These are phyloP conservation scores for Zoysia japonica DNA, from an alignment of 176 grass and related monocot species.

Conservation along the genomic window DNA sequence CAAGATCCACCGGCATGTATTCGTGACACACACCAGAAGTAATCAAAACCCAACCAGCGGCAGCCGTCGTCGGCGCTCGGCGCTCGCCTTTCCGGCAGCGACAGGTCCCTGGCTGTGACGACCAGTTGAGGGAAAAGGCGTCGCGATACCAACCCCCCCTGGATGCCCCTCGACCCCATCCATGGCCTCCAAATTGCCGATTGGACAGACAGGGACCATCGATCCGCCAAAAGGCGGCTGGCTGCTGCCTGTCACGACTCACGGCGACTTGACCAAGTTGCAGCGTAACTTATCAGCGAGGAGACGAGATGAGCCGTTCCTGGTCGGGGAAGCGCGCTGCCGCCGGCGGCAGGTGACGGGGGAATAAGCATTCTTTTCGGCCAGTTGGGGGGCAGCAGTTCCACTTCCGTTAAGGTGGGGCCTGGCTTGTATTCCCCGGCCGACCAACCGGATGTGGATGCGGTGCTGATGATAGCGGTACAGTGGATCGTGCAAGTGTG, in stretches of 20 bases:
- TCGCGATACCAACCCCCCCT: no score
- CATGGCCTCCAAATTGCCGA: not conserved
- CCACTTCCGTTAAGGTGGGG: constrained; percentile 23
- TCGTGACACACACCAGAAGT: no score
- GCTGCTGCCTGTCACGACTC: no score
- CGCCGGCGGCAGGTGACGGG: not conserved
- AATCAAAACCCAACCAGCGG: no score
- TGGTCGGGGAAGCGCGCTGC: not conserved
- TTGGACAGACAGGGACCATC: not conserved
- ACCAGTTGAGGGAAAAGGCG: no score
- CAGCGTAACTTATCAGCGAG: not conserved
- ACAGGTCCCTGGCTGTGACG: no score
- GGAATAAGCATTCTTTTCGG: not conserved
- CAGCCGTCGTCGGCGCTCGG: no score
- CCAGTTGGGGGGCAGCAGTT: not conserved
- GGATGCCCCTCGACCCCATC: no score
- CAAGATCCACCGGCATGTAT: no score
- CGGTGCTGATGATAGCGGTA: not conserved
- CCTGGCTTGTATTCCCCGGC: not conserved
- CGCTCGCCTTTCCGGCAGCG: no score
- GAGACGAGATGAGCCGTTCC: not conserved
- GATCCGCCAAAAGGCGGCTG: not conserved
- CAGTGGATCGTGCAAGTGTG: not conserved
- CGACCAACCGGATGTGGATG: not conserved
- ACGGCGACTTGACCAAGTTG: constrained; percentile 13